These are phyloP conservation scores for Coemansia sp. DNA, from an alignment of 192 early-diverging fungal species.

Conservation along the genomic window DNA sequence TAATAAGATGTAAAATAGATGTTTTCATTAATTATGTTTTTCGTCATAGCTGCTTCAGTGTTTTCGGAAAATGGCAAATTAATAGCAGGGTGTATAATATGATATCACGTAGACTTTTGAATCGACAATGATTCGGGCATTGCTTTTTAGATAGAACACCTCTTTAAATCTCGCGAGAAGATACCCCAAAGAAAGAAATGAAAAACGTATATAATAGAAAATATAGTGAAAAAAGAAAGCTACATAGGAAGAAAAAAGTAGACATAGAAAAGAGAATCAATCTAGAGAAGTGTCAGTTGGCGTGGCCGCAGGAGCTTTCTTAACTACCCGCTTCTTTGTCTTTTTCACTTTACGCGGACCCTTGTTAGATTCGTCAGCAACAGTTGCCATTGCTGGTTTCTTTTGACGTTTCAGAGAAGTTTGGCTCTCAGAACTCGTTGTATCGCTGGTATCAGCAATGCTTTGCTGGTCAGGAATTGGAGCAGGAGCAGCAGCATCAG, in stretches of 20 bases:
- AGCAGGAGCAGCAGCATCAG: neutral
- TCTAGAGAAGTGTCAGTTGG: constrained; percentile 3
- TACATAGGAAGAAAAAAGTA: constrained; percentile 11
- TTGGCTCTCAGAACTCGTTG: neutral
- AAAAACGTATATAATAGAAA: too few species aligned
- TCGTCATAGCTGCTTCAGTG: too few species aligned
- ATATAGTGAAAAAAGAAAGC: constrained; percentile 3
- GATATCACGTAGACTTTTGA: too few species aligned
- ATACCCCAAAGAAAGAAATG: too few species aligned
- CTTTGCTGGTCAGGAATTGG: constrained; percentile 4
- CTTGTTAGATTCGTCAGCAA: constrained; percentile 9
- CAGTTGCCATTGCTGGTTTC: constrained; percentile 20
- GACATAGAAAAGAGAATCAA: neutral
- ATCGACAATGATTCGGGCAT: too few species aligned
- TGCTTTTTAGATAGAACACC: too few species aligned
- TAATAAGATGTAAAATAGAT: too few species aligned
- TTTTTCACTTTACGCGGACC: constrained; percentile 49
- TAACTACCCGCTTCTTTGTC: constrained; percentile 42
- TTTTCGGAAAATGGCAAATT: too few species aligned
- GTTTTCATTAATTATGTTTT: too few species aligned
- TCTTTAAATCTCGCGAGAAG: too few species aligned
- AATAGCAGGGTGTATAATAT: too few species aligned
- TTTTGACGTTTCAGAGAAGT: constrained; percentile 17
- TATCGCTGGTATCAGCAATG: neutral
- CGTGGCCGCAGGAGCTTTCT: constrained; percentile 20